Percentiles rank a stretch among this genome's conserved stretches.
These are phyloP conservation scores for Collybiopsis confluens DNA, from an alignment of 768 basidiomycete species.

Conservation along the genomic window DNA sequence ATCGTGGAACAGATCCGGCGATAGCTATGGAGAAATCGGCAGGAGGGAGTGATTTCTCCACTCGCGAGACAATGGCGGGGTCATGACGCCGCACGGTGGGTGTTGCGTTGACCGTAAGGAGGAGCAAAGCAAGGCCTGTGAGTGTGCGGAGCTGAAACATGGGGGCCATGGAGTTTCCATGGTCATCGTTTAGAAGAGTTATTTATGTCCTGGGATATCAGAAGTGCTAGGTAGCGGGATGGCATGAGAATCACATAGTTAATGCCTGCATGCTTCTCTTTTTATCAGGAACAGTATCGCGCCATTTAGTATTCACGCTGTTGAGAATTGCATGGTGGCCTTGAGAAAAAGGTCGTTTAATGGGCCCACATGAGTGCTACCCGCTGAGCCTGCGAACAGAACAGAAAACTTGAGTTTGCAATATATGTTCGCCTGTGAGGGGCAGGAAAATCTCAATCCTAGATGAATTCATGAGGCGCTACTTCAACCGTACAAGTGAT, in stretches of 20 bases:
- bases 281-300: too few relatives aligned
- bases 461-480: too few relatives aligned
- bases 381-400: too few relatives aligned
- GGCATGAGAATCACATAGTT: too few relatives aligned
- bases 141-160: background rate
- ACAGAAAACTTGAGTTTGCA: background rate
- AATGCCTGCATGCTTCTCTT: too few relatives aligned
- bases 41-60: constrained; percentile 6
- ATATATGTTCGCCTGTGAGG: too few relatives aligned
- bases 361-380: too few relatives aligned
- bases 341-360: constrained; percentile 9
- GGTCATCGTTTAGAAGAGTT: background rate
- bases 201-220: background rate
- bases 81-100: constrained; percentile 1
- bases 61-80: background rate
- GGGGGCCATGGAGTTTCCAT: background rate
- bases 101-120: background rate
- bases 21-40: constrained; percentile 15
- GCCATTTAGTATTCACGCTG: background rate
- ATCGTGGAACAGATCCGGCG: constrained; percentile 8
- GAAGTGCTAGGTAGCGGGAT: too few relatives aligned
- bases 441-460: too few relatives aligned
- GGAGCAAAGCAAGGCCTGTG: background rate
- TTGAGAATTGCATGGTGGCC: background rate
- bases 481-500: too few relatives aligned